These are phyloP conservation scores for Pseudogymnoascus sp. DNA, from an alignment of 2,329 filamentous ascomycete species.

Conservation along the genomic window DNA sequence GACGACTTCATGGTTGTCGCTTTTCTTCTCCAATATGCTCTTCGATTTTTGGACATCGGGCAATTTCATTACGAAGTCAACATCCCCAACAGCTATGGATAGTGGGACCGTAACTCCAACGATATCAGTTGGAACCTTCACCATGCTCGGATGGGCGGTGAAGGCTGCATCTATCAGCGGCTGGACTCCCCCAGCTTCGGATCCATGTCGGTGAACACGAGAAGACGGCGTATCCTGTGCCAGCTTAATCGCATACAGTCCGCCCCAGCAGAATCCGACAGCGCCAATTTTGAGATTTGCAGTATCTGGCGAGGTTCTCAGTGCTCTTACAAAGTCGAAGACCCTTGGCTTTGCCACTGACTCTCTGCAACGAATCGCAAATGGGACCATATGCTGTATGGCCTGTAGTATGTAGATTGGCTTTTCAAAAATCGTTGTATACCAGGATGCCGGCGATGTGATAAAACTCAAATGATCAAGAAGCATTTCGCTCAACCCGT, in stretches of 20 bases:
- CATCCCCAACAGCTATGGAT: conserved; percentile 36
- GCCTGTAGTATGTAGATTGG: conserved; percentile 38
- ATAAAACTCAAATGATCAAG: conserved; percentile 18
- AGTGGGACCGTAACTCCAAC: conserved; percentile 35
- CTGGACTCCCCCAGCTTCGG: conserved; percentile 16
- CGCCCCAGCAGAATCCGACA: conserved; percentile 58
- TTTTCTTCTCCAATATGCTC: conserved; percentile 20
- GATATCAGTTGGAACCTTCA: conserved; percentile 38
- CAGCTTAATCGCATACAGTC: conserved; percentile 44
- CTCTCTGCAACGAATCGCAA: conserved; percentile 22
- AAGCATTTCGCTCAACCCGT: conserved; percentile 11
- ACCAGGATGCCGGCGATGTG: conserved; percentile 15
- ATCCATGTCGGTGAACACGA: conserved; percentile 12
- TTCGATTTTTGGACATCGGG: conserved; percentile 17
- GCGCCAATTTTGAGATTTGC: conserved; percentile 37
- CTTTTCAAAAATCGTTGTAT: conserved; percentile 20
- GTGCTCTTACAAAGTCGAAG: conserved; percentile 28
- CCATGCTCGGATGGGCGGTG: conserved; percentile 42
- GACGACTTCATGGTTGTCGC: conserved; percentile 19
- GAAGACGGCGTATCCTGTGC: conserved; percentile 30
- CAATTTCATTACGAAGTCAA: conserved; percentile 32
- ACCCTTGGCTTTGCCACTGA: conserved; percentile 28
- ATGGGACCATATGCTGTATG: conserved; percentile 31
- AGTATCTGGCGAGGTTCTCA: conserved; percentile 26
- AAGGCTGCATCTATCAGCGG: conserved; percentile 44